phyloP scores from a whole-genome alignment of 345 rosid species.

The Salix udensis region DNA sequence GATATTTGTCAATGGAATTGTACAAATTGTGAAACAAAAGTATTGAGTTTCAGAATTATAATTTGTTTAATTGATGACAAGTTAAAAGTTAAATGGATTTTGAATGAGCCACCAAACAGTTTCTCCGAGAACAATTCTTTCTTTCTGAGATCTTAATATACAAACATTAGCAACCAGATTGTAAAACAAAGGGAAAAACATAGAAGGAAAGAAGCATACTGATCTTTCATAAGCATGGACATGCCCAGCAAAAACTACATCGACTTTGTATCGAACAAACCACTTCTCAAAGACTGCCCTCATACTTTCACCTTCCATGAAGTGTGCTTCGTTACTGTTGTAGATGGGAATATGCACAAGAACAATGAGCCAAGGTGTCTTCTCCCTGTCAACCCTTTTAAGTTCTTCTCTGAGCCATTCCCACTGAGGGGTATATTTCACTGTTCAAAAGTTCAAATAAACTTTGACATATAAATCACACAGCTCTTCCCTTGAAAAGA shows the following conservation, averaged over 20 bases:
- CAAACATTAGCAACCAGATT: background rate
- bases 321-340: conserved; percentile 84
- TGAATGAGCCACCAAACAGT: background rate
- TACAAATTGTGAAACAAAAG: background rate
- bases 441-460: conserved; percentile 35
- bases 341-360: conserved; percentile 86
- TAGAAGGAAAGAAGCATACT: conserved; percentile 37
- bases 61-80: background rate
- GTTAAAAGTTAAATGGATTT: background rate
- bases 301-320: conserved; percentile 97
- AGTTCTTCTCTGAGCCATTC: conserved; percentile 72
- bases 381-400: conserved; percentile 74
- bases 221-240: conserved; percentile 99
- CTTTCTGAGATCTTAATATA: background rate
- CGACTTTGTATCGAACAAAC: conserved; percentile 68
- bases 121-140: background rate
- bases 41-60: background rate
- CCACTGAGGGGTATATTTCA: conserved; percentile 89
- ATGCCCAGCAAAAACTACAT: conserved; percentile 86
- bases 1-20: background rate
- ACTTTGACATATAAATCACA: background rate
- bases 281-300: conserved; percentile 69
- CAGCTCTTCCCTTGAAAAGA: background rate
- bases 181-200: background rate
- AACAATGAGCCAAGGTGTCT: conserved; percentile 94